Evolutionary conservation across 106 monocot species (phyloP).

Genomic region (Dendrobium huoshanense): DNA sequence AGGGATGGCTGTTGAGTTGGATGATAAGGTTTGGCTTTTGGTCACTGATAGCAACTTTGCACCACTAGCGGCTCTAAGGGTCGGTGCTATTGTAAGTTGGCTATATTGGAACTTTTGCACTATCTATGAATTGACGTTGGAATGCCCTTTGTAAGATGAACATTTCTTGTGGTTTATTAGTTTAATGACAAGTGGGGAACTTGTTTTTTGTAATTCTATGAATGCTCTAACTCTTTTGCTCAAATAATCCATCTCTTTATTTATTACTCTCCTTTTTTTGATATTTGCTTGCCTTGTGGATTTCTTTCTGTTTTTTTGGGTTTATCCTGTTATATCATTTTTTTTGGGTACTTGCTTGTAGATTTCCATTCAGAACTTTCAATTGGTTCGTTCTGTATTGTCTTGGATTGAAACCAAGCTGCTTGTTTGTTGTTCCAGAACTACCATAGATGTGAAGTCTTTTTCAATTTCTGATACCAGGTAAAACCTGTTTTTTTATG

Average conservation of each 20-base stretch:
- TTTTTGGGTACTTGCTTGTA: conserved; percentile 17
- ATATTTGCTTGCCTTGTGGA: background rate
- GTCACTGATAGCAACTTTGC: conserved; percentile 33
- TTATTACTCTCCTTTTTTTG: background rate
- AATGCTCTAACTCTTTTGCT: background rate
- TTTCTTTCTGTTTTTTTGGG: background rate
- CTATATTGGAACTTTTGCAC: background rate
- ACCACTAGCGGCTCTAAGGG: conserved; percentile 57
- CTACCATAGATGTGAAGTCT: conserved; percentile 43
- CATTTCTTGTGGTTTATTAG: background rate
- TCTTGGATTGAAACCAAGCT: conserved; percentile 49
- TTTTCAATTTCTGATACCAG: conserved; percentile 49
- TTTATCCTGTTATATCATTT: background rate
- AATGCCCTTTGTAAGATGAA: background rate
- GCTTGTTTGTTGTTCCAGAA: conserved; percentile 59
- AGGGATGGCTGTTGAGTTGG: conserved; percentile 76
- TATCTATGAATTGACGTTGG: background rate
- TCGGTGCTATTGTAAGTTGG: conserved; percentile 82
- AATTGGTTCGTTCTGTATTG: conserved; percentile 40
- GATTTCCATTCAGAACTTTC: conserved; percentile 74
- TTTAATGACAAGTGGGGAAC: background rate
- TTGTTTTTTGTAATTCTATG: background rate
- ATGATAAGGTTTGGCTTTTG: conserved; percentile 68
- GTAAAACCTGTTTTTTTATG: conserved; percentile 23
- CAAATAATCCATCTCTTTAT: background rate